Base-by-base conservation (phyloP, 2,329 filamentous ascomycete species). In the Cladophialophora chaetospira region DNA sequence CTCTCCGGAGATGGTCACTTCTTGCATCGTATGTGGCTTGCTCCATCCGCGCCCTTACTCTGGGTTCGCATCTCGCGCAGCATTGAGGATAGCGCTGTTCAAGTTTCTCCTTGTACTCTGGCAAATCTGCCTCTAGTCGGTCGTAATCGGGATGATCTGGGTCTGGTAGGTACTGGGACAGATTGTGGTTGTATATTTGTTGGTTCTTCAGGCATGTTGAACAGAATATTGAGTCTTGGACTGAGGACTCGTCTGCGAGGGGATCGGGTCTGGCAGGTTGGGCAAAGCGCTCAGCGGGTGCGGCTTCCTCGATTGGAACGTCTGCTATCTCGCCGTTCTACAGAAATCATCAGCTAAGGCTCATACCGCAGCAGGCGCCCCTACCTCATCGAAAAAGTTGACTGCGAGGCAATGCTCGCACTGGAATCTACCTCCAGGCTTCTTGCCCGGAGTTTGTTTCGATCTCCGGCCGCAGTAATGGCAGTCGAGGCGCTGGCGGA, bases 321-420 rank as follows among this genome's bases (percentile, higher is more conserved):
- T 99, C 93, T 54, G 89, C 88, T 63, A 97, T 94, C 48, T 95
- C 86, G 67, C 93, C 93, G 70, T 90, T 84, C 88, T 94, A 67
- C 2, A 57, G 28, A 62, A 65, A 65, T 63, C 57, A 65, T 68
- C 49, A 66, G 62, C 8, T 47, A 19, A 53, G 51, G 28, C 40
- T 45, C 56, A n/a, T 29, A 35, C 15, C 45, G 46, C 21, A 21
- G 13, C 10, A 28, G 3, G 17, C 6, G 17, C 8, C 70, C 77
- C 58, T 75, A 94, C 91, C 77, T 93, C 81, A 70, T 99, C 94
- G 28, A 97, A 79, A 75, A 90, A 89, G 73, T 97, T 99, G 57
- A 87, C 85, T 15, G 92, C 89, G 67, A 94, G 89, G 77, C 94
- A 99, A 60, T 82, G 77, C 17, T 81, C 75, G 73, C 91, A 96